These are phyloP conservation scores for Geotrichum histeridarum DNA, from an alignment of 1,139 yeast species.

Conservation along the genomic window DNA sequence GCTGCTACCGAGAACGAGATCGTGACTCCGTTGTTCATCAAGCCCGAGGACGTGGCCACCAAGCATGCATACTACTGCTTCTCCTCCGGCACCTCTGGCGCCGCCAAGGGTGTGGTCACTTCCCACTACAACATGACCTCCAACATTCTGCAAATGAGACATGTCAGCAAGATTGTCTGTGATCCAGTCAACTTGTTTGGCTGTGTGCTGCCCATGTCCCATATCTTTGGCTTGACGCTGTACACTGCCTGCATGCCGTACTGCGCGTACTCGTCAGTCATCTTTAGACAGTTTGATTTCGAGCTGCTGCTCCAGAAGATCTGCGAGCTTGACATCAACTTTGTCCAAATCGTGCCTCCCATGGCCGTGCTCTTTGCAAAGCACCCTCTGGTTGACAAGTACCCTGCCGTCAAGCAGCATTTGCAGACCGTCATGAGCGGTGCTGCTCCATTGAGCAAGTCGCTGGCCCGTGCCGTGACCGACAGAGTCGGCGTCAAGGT, in stretches of 20 bases:
- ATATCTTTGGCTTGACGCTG: constrained; percentile 36
- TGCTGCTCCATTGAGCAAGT: constrained; percentile 39
- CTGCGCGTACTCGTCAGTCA: constrained; percentile 28
- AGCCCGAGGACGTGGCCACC: constrained; percentile 22
- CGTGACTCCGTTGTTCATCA: constrained; percentile 1
- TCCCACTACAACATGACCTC: constrained; percentile 45
- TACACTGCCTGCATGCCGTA: constrained; percentile 29
- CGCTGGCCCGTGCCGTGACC: constrained; percentile 29
- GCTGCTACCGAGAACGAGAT: background rate
- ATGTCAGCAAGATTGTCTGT: constrained; percentile 16
- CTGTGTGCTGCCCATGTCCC: constrained; percentile 38
- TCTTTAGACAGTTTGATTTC: constrained; percentile 36
- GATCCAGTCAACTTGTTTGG: constrained; percentile 21
- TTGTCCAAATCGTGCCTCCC: constrained; percentile 38
- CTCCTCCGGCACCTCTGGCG: constrained; percentile 74
- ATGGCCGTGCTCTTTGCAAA: constrained; percentile 39
- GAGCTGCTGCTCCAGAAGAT: constrained; percentile 31
- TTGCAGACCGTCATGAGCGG: constrained; percentile 33
- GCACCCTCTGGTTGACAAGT: constrained; percentile 35
- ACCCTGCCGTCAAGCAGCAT: constrained; percentile 26
- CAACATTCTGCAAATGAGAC: constrained; percentile 28
- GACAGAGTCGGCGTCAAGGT: constrained; percentile 25
- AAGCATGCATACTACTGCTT: constrained; percentile 44
- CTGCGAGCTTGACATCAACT: constrained; percentile 30
- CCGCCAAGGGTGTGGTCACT: constrained; percentile 67